Evolutionary conservation across 805 yeast genomes (phyloP).

Genomic region (Kodamaea jinghongensis): DNA sequence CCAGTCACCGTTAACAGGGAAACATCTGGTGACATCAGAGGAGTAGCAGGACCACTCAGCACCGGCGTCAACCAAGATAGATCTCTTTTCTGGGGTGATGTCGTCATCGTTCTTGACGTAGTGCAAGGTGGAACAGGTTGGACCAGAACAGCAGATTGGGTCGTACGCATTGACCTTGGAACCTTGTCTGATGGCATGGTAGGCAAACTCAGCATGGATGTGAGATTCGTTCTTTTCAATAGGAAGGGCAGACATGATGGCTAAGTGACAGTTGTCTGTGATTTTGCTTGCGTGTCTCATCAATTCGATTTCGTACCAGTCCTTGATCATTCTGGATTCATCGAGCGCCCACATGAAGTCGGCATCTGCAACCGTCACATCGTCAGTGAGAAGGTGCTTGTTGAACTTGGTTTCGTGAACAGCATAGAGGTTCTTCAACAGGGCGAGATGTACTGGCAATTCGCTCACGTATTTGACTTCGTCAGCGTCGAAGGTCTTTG

Average conservation of each 20-base stretch:
- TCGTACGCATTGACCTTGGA: conserved; percentile 87
- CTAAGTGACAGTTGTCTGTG: conserved; percentile 83
- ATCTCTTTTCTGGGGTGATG: conserved; percentile 46
- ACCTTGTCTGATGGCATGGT: conserved; percentile 93
- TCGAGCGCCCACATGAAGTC: conserved; percentile 71
- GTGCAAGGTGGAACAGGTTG: conserved; percentile 87
- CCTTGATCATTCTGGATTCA: conserved; percentile 84
- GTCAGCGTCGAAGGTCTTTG: conserved; percentile 71
- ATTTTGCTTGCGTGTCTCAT: conserved; percentile 80
- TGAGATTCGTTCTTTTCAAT: conserved; percentile 87
- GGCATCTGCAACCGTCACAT: conserved; percentile 43
- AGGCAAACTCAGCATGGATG: conserved; percentile 91
- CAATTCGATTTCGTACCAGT: conserved; percentile 71
- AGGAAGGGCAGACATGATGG: conserved; percentile 90
- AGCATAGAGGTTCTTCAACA: conserved; percentile 40
- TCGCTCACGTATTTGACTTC: conserved; percentile 64
- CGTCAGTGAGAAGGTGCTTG: conserved; percentile 26
- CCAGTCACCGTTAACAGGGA: conserved; percentile 91
- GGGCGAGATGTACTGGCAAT: conserved; percentile 37
- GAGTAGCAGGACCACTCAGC: conserved; percentile 96
- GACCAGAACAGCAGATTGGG: conserved; percentile 94
- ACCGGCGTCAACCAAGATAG: conserved; percentile 91
- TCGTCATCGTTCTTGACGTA: conserved; percentile 74
- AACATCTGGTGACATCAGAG: conserved; percentile 90
- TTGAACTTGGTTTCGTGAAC: conserved; percentile 54